Evolutionary conservation across 2,329 filamentous ascomycete genomes (phyloP), one percentile per base, ranked within the genome.

Genomic region (Microdochium trichocladiopsis): DNA sequence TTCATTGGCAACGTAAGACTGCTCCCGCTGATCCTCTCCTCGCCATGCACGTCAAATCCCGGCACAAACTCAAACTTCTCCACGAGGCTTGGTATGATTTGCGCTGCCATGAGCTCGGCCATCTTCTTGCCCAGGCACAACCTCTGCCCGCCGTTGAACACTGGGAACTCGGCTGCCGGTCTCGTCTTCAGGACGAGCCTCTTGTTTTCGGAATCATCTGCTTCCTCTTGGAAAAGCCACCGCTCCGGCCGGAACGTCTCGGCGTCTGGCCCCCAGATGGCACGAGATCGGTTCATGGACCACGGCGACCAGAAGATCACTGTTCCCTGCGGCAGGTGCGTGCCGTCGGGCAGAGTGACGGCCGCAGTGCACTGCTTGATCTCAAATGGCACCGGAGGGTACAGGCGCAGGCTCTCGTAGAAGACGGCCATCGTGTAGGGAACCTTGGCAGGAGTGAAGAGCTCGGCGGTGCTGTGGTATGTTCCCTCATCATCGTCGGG

Each of bases 361-460:
- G 72, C 63, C 50, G 70, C 62, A 23, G 75, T 72, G 54, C 75
- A 75, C 64, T 87, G 80, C 61, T 83, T 83, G 57, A 87, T 78
- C 61, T 87, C 83, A 55, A 87, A 82, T 1, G 83, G 83, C 25
- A 87, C 78, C 2, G 83, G 82, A 2, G 83, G 83, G 56, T 79
- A 84, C 6, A 86, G 69, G 3, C 83, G 76, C 2, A 87, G 67
- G 2, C 78, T 64, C 60, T 87, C 83, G 63, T 83, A 82, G 60
- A 85, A 84, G 12, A 80, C 74, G 36, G 83, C 80, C 56, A 78
- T 74, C n/a, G 73, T 74, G 61, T 81, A 84, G 2, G 83, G 82
- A 33, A 80, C 60, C 10, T 69, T 62, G 10, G 61, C 47, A 1
- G 78, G 72, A 2, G 69, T 72, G 33, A 73, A 73, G 54, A 65